Conservation (phyloP, 805 yeast genomes). For the Wickerhamiella bombiphila region DNA sequence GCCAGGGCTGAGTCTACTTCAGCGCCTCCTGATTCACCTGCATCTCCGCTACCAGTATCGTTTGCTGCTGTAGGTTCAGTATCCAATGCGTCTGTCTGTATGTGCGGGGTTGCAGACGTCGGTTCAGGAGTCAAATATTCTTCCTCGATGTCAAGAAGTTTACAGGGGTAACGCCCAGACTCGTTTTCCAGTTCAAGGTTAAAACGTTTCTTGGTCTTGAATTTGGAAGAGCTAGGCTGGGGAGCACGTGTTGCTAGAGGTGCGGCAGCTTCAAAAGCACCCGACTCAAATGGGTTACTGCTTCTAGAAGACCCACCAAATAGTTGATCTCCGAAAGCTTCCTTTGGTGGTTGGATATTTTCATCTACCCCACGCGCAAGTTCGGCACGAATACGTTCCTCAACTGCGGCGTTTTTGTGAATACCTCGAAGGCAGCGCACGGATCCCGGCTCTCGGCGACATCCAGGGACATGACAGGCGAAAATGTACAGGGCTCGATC, state of each 20-base stretch:
- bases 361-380: slow-evolving; percentile 27
- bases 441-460: slow-evolving; percentile 57
- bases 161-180: slow-evolving; percentile 48
- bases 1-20: slow-evolving; percentile 9
- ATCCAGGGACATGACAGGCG: slow-evolving; percentile 47
- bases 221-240: slow-evolving; percentile 2
- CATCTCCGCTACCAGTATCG: too few species aligned
- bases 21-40: slow-evolving; percentile 7
- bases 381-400: slow-evolving; percentile 26
- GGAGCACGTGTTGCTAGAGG: slow-evolving; percentile 12
- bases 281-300: slow-evolving; percentile 13
- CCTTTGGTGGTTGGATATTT: slow-evolving; percentile 3
- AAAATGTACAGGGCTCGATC: slow-evolving; percentile 73
- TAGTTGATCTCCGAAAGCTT: slow-evolving; percentile 12
- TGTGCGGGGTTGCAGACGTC: slow-evolving; percentile 31
- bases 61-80: slow-evolving; percentile 26
- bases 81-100: slow-evolving; percentile 28
- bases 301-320: slow-evolving; percentile 7
- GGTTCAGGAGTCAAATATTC: slow-evolving; percentile 44
- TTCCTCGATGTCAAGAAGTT: slow-evolving; percentile 52
- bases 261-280: slow-evolving; percentile 11
- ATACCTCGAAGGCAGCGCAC: slow-evolving; percentile 69
- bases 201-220: slow-evolving; percentile 3
- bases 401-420: slow-evolving; percentile 36
- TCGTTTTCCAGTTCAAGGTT: slow-evolving; percentile 10